Evolutionary conservation across 2,329 filamentous ascomycete genomes (phyloP).

Genomic region (Diaporthe nobilis): DNA sequence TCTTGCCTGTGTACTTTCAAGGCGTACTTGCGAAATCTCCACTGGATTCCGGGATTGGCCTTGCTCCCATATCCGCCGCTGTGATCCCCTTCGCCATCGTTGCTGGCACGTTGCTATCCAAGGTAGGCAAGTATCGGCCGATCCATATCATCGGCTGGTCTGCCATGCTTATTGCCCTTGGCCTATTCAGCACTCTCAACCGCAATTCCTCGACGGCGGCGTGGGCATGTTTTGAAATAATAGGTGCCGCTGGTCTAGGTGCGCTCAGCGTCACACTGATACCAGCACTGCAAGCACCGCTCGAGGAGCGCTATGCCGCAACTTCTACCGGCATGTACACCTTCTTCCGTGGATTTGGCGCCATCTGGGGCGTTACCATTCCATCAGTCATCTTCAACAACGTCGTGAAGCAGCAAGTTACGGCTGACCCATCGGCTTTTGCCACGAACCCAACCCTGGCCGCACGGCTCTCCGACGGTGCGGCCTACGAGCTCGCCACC

Average conservation of each 20-base stretch:
- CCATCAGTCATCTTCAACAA: not conserved
- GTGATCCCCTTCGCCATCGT: not conserved
- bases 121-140: not conserved
- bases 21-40: slow-evolving; percentile 53
- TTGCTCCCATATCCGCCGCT: slow-evolving; percentile 46
- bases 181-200: not conserved
- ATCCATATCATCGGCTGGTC: not conserved
- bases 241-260: not conserved
- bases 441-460: not conserved
- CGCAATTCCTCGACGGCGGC: not conserved
- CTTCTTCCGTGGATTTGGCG: not conserved
- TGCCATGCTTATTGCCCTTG: not conserved
- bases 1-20: slow-evolving; percentile 63
- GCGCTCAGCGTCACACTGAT: not conserved
- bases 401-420: not conserved
- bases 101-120: not conserved
- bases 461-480: not conserved
- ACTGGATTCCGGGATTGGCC: slow-evolving; percentile 48
- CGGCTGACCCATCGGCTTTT: not conserved
- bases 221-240: not conserved
- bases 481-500: not conserved
- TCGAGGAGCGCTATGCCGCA: not conserved
- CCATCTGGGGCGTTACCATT: not conserved
- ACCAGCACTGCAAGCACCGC: not conserved
- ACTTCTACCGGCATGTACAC: not conserved